Evolutionary conservation across 2,329 filamentous ascomycete genomes (phyloP), one percentile per base, ranked within the genome.

Genomic region (Fusarium concolor): DNA sequence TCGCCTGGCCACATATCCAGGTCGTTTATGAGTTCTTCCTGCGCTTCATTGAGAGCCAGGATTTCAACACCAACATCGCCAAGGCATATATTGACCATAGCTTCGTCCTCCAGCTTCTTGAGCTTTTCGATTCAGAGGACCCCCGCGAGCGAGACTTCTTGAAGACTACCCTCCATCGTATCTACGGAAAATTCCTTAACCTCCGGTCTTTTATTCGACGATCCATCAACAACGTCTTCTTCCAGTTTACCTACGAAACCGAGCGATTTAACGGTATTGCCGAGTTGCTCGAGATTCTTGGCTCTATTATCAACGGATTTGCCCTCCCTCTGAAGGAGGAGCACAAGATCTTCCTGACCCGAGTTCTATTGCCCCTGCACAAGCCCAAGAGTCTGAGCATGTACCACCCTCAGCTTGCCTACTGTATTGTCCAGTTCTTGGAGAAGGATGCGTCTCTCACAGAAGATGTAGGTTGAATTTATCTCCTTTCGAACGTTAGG

Each of bases 151-250:
- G 96, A 68, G 96, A 99, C 79, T 99, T 99, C 79, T 84, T 99
- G 71, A 99, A 99, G 85, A 99, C 96, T 0, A 99, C 96, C 1
- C 85, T 99, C 56, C 96, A 99, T 81, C 90, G 96, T 66, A 99
- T 99, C 77, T 99, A 99, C 77, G 96, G 96, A 76, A 99, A 99
- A 83, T 99, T 99, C 81, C 87, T 99, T 74, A 99, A 99, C 79
- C 86, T 99, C 67, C 91, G 96, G 63, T 98, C 96, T 29, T 99
- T 97, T 80, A 99, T 99, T 76, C 89, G 96, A 76, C 90, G 96
- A 74, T 99, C 96, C 57, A 99, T 99, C 86, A 99, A 99, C 88
- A 98, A 99, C 76, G 96, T 99, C 74, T 99, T 99, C 83, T 99
- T 99, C 86, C 96, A 99, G 78, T 99, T 99, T 80, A 94, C 94